Percentiles rank a stretch among this genome's conserved stretches.
Conservation (phyloP, 345 rosid genomes). For the Abelmoschus esculentus region DNA sequence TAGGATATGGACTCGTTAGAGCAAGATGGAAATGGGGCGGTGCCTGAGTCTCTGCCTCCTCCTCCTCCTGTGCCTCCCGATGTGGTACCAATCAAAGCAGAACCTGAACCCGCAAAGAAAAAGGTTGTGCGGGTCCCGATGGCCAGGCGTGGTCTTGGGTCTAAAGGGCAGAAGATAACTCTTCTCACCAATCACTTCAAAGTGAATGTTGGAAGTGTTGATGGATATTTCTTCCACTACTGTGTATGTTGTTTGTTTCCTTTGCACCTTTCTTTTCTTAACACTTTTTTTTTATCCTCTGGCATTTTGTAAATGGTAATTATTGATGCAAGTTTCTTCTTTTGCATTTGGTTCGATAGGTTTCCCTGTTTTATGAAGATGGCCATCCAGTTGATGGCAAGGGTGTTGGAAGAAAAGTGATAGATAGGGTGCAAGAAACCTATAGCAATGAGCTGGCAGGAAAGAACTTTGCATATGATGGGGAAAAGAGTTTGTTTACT, state of each 20-base stretch:
- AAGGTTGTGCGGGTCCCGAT: conserved; percentile 48
- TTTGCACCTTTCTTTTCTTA: not conserved
- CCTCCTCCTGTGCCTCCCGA: conserved; percentile 55
- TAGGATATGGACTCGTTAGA: conserved; percentile 45
- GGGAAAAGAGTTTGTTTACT: conserved; percentile 77
- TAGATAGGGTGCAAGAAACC: conserved; percentile 65
- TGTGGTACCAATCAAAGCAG: conserved; percentile 36
- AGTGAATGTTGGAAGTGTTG: conserved; percentile 48
- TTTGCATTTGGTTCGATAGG: conserved; percentile 31
- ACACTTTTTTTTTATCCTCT: not conserved
- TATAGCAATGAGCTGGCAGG: conserved; percentile 44
- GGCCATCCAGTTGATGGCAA: conserved; percentile 72
- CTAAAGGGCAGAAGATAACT: conserved; percentile 52
- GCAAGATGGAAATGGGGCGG: conserved; percentile 31
- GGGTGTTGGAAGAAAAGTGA: conserved; percentile 62
- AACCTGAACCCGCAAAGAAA: conserved; percentile 36
- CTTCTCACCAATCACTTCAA: conserved; percentile 73
- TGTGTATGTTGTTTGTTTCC: conserved; percentile 39
- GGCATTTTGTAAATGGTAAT: not conserved
- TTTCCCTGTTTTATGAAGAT: conserved; percentile 66
- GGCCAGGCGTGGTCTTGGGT: conserved; percentile 52
- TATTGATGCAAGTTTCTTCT: not conserved
- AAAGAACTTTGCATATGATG: conserved; percentile 86
- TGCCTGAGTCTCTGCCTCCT: conserved; percentile 43
- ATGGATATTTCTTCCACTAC: conserved; percentile 63